A percentile compares a stretch with the other conserved stretches of the same genome.
Evolutionary conservation across 1,284 basidiomycete species (phyloP).

Genomic region (Pseudozyma sp.): DNA sequence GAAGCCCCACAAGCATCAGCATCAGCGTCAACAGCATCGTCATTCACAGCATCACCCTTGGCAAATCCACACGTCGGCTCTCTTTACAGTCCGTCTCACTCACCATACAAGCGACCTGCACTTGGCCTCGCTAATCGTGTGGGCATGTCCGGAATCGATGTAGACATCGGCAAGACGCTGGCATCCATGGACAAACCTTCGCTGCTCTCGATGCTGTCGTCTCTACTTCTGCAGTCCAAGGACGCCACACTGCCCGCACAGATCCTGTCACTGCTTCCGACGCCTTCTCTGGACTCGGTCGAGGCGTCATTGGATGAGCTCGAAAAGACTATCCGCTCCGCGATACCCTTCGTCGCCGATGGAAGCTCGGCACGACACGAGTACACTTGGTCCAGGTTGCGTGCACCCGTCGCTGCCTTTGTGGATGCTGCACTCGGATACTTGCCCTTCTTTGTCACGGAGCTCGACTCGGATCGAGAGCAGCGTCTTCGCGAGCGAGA

Average conservation of each 20-base stretch:
- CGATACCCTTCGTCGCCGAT: constrained; percentile 46
- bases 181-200: constrained; percentile 63
- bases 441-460: constrained; percentile 57
- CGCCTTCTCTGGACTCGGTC: constrained; percentile 57
- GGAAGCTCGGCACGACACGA: constrained; percentile 47
- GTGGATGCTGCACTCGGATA: constrained; percentile 49
- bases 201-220: constrained; percentile 56
- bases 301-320: constrained; percentile 53
- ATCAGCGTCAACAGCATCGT: constrained; percentile 3
- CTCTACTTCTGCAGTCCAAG: constrained; percentile 48
- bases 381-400: constrained; percentile 61
- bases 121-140: constrained; percentile 20
- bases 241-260: constrained; percentile 52
- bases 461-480: constrained; percentile 46
- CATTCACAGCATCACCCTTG: constrained; percentile 11
- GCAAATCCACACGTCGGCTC: background rate
- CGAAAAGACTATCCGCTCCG: constrained; percentile 48
- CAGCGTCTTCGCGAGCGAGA: constrained; percentile 29
- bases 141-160: constrained; percentile 48
- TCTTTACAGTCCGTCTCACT: constrained; percentile 6
- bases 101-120: constrained; percentile 37
- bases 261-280: constrained; percentile 59
- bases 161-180: constrained; percentile 59
- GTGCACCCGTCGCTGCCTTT: constrained; percentile 55
- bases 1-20: constrained; percentile 16